These are phyloP conservation scores for Rhodamnia rubescens DNA, from an alignment of 345 rosid genomes.

Conservation along the genomic window DNA sequence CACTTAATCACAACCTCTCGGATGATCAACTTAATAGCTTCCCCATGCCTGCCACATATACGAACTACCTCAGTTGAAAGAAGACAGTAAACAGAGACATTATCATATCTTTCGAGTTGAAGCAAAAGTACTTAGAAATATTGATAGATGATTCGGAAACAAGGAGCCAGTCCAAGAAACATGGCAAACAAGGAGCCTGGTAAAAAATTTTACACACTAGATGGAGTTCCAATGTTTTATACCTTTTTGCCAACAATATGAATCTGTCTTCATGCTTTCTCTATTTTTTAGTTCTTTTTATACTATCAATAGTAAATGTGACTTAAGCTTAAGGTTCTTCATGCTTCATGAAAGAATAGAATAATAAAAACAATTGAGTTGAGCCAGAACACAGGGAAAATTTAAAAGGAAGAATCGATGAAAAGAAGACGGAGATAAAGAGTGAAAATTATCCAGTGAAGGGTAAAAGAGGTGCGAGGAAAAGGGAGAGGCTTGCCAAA, in stretches of 20 bases:
- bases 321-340: not conserved
- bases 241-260: not conserved
- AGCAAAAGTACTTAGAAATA: not conserved
- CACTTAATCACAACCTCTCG: no score
- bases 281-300: not conserved
- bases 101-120: not conserved
- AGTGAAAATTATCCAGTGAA: not conserved
- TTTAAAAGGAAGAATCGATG: not conserved
- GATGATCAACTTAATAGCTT: no score
- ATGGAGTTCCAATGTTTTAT: not conserved
- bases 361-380: not conserved
- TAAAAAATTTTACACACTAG: not conserved
- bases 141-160: not conserved
- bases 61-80: no score
- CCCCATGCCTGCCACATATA: no score
- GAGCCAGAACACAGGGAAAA: not conserved
- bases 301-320: no score
- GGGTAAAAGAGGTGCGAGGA: not conserved
- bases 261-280: not conserved
- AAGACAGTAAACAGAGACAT: not conserved
- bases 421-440: not conserved
- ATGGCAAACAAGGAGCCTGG: not conserved
- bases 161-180: not conserved
- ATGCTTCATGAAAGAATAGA: not conserved
- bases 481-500: not conserved